phyloP scores from a whole-genome alignment of 768 basidiomycete species.

The Xerocomus potaroensis region DNA sequence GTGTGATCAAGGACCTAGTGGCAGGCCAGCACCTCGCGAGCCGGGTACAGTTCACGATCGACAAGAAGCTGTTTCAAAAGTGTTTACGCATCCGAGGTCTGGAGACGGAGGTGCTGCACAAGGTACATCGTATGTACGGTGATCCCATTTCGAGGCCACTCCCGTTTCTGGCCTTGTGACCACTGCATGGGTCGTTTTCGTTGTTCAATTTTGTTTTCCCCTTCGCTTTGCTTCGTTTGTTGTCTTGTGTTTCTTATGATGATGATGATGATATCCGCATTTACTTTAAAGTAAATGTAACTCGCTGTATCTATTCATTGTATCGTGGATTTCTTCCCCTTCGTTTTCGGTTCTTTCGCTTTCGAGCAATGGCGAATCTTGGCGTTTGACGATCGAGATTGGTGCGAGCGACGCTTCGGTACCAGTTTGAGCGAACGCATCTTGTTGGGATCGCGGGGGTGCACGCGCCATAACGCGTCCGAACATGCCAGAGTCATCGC shows the following conservation, averaged over 20 bases:
- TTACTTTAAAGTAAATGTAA: slow-evolving; percentile 17
- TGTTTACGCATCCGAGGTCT: slow-evolving; percentile 70
- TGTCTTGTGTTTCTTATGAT: not conserved
- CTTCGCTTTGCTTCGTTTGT: not conserved
- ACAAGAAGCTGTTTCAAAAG: slow-evolving; percentile 72
- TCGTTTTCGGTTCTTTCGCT: not conserved
- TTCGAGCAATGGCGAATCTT: no score
- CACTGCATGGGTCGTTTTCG: not conserved
- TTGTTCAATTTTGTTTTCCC: not conserved
- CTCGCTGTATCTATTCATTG: slow-evolving; percentile 24
- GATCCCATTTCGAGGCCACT: slow-evolving; percentile 17
- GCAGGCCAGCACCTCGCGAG: slow-evolving; percentile 81
- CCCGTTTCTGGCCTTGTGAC: slow-evolving; percentile 23
- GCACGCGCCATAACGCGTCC: no score
- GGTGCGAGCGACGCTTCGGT: no score
- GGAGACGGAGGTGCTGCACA: slow-evolving; percentile 50
- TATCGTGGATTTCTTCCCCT: slow-evolving; percentile 13
- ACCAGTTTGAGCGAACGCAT: no score
- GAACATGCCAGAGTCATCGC: no score
- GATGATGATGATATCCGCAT: slow-evolving; percentile 10
- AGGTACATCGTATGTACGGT: slow-evolving; percentile 38
- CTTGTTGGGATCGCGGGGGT: no score
- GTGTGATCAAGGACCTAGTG: slow-evolving; percentile 75
- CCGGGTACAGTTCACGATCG: slow-evolving; percentile 61
- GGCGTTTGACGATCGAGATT: no score